These are phyloP conservation scores for Nicotiana paniculata DNA, from an alignment of 257 asterid species.

Conservation along the genomic window DNA sequence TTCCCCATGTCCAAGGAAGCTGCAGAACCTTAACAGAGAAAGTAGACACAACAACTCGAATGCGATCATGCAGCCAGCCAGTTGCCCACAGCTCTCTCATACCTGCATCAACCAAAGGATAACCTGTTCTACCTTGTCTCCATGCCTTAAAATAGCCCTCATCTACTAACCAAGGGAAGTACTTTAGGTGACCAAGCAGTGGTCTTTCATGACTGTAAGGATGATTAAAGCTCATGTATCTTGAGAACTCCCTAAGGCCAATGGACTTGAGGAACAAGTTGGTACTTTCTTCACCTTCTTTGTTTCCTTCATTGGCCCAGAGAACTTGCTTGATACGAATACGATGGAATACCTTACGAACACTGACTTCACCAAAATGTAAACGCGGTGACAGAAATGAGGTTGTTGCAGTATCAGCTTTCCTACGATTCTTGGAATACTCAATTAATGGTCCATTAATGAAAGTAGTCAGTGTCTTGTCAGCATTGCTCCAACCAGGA, in stretches of 20 bases:
- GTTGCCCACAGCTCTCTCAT: conserved; percentile 98
- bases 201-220: conserved; percentile 92
- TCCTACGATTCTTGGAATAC: conserved; percentile 73
- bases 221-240: conserved; percentile 86
- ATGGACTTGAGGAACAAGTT: conserved; percentile 83
- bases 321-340: conserved; percentile 74
- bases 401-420: conserved; percentile 87
- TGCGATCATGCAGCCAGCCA: conserved; percentile 91
- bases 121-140: conserved; percentile 94
- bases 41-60: conserved; percentile 85
- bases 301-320: conserved; percentile 87
- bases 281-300: conserved; percentile 83
- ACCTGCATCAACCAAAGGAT: conserved; percentile 93
- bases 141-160: conserved; percentile 84
- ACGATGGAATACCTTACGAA: conserved; percentile 76
- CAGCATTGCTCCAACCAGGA: conserved; percentile 94
- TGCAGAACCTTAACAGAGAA: conserved; percentile 90
- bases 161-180: conserved; percentile 82
- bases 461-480: conserved; percentile 69
- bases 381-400: conserved; percentile 86
- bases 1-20: conserved; percentile 97
- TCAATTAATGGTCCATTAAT: conserved; percentile 71
- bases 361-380: conserved; percentile 91
- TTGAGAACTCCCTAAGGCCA: conserved; percentile 83
- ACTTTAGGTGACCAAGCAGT: conserved; percentile 64